A percentile compares a stretch with the other conserved stretches of the same genome.
phyloP scores from a whole-genome alignment of 768 basidiomycete species.

The Podaxis sp. region DNA sequence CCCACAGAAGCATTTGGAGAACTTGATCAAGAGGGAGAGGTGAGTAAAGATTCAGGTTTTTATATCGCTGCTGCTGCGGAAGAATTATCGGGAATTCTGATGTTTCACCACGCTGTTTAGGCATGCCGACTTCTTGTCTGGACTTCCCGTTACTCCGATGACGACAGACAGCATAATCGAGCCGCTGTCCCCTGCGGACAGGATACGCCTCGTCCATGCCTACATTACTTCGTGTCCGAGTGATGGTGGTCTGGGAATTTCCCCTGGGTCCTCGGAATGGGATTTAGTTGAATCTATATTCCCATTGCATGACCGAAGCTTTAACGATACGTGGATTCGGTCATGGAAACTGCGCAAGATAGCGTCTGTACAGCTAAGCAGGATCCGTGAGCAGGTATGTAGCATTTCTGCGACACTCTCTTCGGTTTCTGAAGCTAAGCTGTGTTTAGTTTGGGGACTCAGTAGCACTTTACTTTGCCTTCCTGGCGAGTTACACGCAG shows the following conservation, averaged over 20 bases:
- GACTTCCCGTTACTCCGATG: conserved; percentile 58
- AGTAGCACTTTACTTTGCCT: conserved; percentile 86
- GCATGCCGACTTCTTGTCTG: conserved; percentile 74
- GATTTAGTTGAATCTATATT: conserved; percentile 79
- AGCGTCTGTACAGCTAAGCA: conserved; percentile 62
- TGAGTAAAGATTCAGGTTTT: conserved; percentile 34
- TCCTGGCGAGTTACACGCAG: conserved; percentile 81
- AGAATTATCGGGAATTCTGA: background rate
- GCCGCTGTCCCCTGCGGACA: conserved; percentile 67
- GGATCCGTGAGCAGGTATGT: conserved; percentile 67
- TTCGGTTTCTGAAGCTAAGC: background rate
- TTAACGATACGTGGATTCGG: conserved; percentile 79
- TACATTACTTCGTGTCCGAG: conserved; percentile 66
- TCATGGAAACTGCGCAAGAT: conserved; percentile 70
- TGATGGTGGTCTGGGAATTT: conserved; percentile 87
- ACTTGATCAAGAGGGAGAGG: conserved; percentile 75
- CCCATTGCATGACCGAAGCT: conserved; percentile 79
- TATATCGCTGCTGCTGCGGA: background rate
- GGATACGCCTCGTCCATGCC: conserved; percentile 74
- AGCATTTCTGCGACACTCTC: background rate
- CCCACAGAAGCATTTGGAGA: conserved; percentile 56
- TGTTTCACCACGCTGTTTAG: conserved; percentile 32
- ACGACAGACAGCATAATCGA: conserved; percentile 43
- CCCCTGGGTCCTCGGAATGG: conserved; percentile 72
- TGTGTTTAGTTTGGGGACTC: conserved; percentile 66